phyloP scores from a whole-genome alignment of 2,329 filamentous ascomycete genomes.

The Rutstroemia sp. region DNA sequence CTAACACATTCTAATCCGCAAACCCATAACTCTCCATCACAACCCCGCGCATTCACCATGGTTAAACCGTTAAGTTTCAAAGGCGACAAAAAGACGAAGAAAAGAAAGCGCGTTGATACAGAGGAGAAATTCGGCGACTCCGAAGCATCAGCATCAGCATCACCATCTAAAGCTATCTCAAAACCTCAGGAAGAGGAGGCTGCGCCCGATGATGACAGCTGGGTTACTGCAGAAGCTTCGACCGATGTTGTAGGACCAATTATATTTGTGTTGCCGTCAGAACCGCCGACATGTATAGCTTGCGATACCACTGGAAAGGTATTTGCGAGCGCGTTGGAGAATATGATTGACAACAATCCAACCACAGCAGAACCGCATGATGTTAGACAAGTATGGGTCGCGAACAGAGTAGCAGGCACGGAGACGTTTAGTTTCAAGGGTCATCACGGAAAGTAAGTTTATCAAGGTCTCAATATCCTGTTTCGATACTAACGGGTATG shows the following conservation, averaged over 20 bases:
- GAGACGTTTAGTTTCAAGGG: conserved; percentile 82
- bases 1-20: too few species aligned
- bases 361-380: conserved; percentile 90
- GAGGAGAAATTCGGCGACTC: conserved; percentile 32
- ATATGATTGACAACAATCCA: conserved; percentile 77
- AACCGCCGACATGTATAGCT: conserved; percentile 66
- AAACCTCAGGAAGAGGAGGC: conserved; percentile 16
- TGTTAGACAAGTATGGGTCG: conserved; percentile 92
- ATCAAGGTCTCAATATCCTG: not conserved
- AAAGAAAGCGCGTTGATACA: conserved; percentile 67
- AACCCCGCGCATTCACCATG: conserved; percentile 42
- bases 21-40: not conserved
- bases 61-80: conserved; percentile 92
- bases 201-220: conserved; percentile 64
- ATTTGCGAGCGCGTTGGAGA: conserved; percentile 75
- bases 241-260: conserved; percentile 75
- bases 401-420: conserved; percentile 73
- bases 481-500: not conserved
- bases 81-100: conserved; percentile 92
- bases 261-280: conserved; percentile 73
- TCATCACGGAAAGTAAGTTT: conserved; percentile 68
- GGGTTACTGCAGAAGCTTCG: conserved; percentile 75
- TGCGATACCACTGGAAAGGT: conserved; percentile 83
- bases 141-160: conserved; percentile 17
- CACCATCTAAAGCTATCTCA: conserved; percentile 19